Evolutionary conservation across 1,284 basidiomycete species (phyloP).

Genomic region (Abortiporus biennis): DNA sequence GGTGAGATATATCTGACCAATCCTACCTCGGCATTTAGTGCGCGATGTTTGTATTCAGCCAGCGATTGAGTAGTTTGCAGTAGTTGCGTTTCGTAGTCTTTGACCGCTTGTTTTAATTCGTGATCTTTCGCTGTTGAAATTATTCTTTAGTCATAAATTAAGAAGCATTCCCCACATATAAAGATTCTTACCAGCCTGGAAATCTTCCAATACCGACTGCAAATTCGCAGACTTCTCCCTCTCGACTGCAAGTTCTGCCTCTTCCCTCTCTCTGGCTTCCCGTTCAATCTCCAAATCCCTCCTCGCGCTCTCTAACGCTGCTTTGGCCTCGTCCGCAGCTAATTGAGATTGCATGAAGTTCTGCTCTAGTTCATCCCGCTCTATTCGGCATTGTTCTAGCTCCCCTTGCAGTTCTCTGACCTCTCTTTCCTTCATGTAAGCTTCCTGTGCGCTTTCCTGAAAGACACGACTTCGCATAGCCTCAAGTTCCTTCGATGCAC

Average conservation of each 20-base stretch:
- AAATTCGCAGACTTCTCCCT: slow-evolving; percentile 77
- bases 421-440: slow-evolving; percentile 70
- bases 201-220: slow-evolving; percentile 91
- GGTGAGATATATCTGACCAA: slow-evolving; percentile 1
- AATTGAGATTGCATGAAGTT: slow-evolving; percentile 72
- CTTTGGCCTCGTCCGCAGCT: slow-evolving; percentile 61
- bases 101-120: slow-evolving; percentile 72
- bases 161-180: not conserved
- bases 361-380: slow-evolving; percentile 86
- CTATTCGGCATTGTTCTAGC: slow-evolving; percentile 77
- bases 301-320: slow-evolving; percentile 50
- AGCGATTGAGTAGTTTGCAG: slow-evolving; percentile 66
- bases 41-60: slow-evolving; percentile 82
- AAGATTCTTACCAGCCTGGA: slow-evolving; percentile 72
- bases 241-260: slow-evolving; percentile 61
- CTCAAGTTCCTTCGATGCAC: slow-evolving; percentile 65
- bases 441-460: slow-evolving; percentile 66
- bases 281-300: slow-evolving; percentile 64
- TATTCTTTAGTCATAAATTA: slow-evolving; percentile 1
- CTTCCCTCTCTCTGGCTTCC: slow-evolving; percentile 46
- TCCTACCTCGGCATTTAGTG: slow-evolving; percentile 77
- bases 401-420: slow-evolving; percentile 77
- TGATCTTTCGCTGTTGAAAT: slow-evolving; percentile 58
- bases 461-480: slow-evolving; percentile 53
- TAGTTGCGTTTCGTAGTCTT: slow-evolving; percentile 77